Evolutionary conservation across 164 flowering plant species (phyloP).

Genomic region (Protea cynaroides): DNA sequence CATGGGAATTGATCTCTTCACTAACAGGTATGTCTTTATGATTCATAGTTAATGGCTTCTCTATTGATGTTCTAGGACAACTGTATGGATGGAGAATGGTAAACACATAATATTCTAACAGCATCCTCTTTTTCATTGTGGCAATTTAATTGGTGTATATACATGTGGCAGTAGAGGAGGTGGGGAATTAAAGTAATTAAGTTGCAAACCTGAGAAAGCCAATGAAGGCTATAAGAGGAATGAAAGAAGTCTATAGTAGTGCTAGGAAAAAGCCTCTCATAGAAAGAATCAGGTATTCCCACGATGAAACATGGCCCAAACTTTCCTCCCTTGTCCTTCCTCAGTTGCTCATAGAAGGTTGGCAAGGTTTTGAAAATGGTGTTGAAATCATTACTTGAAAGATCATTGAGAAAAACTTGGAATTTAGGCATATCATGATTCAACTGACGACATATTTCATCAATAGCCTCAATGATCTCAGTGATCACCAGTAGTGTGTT

Average conservation of each 20-base stretch:
- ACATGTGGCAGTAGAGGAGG: no score
- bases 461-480: background rate
- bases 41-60: no score
- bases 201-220: no score
- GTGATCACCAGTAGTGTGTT: background rate
- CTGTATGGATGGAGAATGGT: no score
- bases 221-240: background rate
- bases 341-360: background rate
- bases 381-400: background rate
- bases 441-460: background rate
- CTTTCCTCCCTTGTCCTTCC: background rate
- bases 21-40: no score
- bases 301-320: background rate
- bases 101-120: no score
- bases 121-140: no score
- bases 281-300: background rate
- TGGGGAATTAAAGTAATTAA: no score
- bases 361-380: background rate
- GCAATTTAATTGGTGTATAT: no score
- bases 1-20: no score
- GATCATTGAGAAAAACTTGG: background rate
- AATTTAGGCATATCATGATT: background rate
- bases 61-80: no score
- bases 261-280: background rate
- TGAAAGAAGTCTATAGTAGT: background rate